A percentile compares a stretch with the other conserved stretches of the same genome.
These are phyloP conservation scores for Chrysanthemum lavandulifolium DNA, from an alignment of 129 eudicot genomes.

Conservation along the genomic window DNA sequence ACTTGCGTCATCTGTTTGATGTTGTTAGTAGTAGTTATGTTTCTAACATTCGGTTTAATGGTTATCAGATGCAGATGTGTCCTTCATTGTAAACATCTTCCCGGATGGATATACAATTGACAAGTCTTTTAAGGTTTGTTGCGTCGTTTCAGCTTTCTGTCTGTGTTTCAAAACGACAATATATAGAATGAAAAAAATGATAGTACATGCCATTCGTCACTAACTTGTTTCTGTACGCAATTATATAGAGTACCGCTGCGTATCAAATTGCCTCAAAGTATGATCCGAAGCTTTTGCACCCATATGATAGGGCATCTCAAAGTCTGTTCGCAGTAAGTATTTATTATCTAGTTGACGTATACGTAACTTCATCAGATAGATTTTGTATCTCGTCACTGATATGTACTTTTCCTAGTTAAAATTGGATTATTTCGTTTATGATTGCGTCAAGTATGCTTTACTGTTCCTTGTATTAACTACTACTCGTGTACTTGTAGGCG, in stretches of 20 bases:
- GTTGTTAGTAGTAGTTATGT: not conserved
- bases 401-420: not conserved
- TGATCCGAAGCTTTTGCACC: slow-evolving; percentile 23
- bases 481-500: slow-evolving; percentile 25
- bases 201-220: not conserved
- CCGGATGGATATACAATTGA: slow-evolving; percentile 33
- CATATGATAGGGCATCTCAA: slow-evolving; percentile 37
- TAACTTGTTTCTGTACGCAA: slow-evolving; percentile 18
- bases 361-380: not conserved
- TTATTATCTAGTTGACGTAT: not conserved
- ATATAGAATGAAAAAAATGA: not conserved
- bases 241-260: slow-evolving; percentile 4
- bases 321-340: slow-evolving; percentile 30
- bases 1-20: not conserved
- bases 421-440: not conserved
- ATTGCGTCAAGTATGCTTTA: not conserved
- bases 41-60: slow-evolving; percentile 2
- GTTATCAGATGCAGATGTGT: slow-evolving; percentile 48
- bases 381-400: not conserved
- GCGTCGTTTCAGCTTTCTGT: slow-evolving; percentile 2
- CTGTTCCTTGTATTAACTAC: not conserved
- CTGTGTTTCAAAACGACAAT: not conserved
- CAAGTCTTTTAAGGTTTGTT: slow-evolving; percentile 35
- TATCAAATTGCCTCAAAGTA: slow-evolving; percentile 14
- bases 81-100: slow-evolving; percentile 37